Conservation (phyloP, 2,329 filamentous ascomycete species). For the Cryphonectria japonica region DNA sequence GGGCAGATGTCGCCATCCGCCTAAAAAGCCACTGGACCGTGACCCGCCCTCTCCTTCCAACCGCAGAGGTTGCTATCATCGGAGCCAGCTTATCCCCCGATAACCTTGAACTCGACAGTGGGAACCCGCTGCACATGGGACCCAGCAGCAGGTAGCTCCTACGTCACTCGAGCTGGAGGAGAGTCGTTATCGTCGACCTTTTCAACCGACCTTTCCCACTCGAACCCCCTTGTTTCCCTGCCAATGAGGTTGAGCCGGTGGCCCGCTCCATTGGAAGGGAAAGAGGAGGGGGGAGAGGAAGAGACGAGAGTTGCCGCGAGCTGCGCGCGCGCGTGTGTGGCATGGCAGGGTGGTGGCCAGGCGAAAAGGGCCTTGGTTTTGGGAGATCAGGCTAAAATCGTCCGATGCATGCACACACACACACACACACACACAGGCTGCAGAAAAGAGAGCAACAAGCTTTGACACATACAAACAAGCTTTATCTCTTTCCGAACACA, state of each 20-base stretch:
- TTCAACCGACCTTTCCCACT: no score
- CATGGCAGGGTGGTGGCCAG: conserved; percentile 1
- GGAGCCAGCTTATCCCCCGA: not conserved
- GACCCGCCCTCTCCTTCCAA: not conserved
- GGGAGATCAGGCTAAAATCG: conserved; percentile 1
- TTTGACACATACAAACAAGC: not conserved
- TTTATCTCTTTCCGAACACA: no score
- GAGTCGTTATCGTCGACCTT: not conserved
- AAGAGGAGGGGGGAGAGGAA: not conserved
- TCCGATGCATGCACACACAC: not conserved
- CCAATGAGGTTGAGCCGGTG: not conserved
- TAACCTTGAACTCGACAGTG: not conserved
- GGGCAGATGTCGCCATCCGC: not conserved
- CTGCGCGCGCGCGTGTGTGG: not conserved
- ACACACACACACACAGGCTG: not conserved
- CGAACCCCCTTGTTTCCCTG: no score
- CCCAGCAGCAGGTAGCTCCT: not conserved
- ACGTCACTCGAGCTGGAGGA: not conserved
- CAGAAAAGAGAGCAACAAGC: not conserved
- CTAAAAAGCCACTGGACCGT: not conserved
- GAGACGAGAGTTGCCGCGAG: not conserved
- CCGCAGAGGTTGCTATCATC: not conserved
- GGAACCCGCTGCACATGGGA: not conserved
- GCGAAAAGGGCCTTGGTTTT: not conserved
- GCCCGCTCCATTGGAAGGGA: not conserved